Evolutionary conservation across 2,329 filamentous ascomycete genomes (phyloP).

Genomic region (Parasarocladium wereldwijsianum): DNA sequence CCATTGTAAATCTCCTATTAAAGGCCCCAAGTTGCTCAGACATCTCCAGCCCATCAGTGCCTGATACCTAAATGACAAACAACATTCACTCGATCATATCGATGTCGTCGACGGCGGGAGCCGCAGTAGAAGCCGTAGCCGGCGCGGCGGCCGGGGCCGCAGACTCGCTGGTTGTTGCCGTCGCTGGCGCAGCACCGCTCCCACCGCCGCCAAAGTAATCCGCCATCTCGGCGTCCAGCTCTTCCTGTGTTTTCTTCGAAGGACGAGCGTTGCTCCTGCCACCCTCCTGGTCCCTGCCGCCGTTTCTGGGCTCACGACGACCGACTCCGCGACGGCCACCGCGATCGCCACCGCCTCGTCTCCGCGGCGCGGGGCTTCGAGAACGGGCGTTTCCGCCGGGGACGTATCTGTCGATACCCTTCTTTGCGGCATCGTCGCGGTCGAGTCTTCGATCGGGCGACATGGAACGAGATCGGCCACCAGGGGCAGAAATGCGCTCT

Average conservation of each 20-base stretch:
- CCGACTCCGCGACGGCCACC: conserved; percentile 36
- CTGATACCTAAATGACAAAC: not conserved
- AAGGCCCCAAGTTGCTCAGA: no score
- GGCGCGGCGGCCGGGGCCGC: conserved; percentile 11
- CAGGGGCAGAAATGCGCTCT: conserved; percentile 43
- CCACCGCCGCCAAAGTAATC: conserved; percentile 59
- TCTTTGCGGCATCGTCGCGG: conserved; percentile 44
- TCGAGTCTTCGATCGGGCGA: conserved; percentile 31
- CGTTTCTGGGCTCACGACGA: conserved; percentile 24
- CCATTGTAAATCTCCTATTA: no score
- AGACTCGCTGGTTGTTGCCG: conserved; percentile 9
- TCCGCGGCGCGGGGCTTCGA: conserved; percentile 43
- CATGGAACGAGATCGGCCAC: conserved; percentile 46
- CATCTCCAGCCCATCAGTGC: not conserved
- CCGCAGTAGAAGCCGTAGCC: conserved; percentile 11
- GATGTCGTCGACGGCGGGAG: conserved; percentile 36
- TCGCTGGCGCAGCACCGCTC: conserved; percentile 19
- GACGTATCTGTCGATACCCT: conserved; percentile 66
- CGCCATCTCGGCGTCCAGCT: conserved; percentile 92
- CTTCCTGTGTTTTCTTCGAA: conserved; percentile 78
- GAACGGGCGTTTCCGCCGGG: conserved; percentile 41
- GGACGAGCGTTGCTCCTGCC: conserved; percentile 32
- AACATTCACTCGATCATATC: conserved; percentile 52
- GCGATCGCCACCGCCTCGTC: conserved; percentile 20
- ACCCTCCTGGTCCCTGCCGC: conserved; percentile 15